Percentiles rank a stretch among this genome's conserved stretches.
Evolutionary conservation across 495 filamentous ascomycete species (phyloP).

Genomic region (Penicillium odoratum): DNA sequence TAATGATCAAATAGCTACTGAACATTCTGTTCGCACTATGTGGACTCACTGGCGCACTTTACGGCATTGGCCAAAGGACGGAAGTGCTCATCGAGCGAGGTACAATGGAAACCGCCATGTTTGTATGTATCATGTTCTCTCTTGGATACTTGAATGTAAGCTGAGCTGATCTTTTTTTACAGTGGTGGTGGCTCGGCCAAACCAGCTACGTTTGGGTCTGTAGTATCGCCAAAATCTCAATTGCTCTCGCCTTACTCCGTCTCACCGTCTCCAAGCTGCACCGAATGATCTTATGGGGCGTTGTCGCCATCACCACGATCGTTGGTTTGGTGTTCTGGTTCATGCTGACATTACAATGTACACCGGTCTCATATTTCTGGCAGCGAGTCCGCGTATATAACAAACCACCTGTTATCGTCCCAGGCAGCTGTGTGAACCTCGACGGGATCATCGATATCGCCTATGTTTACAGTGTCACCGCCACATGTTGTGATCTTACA

Average conservation of each 20-base stretch:
- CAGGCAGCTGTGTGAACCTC: constrained; percentile 35
- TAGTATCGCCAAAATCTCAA: constrained; percentile 34
- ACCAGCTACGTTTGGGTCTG: constrained; percentile 32
- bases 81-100: constrained; percentile 13
- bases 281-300: constrained; percentile 27
- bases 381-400: constrained; percentile 17
- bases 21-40: constrained; percentile 42
- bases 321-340: constrained; percentile 39
- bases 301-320: constrained; percentile 31
- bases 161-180: constrained; percentile 9
- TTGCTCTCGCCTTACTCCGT: constrained; percentile 38
- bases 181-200: constrained; percentile 47
- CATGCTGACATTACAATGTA: constrained; percentile 43
- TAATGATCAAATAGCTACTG: constrained; percentile 13
- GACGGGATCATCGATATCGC: constrained; percentile 35
- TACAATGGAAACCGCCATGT: constrained; percentile 38
- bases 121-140: constrained; percentile 30
- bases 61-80: constrained; percentile 37
- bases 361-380: constrained; percentile 45
- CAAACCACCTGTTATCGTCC: constrained; percentile 6
- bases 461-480: constrained; percentile 45
- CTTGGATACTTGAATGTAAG: no score
- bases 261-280: constrained; percentile 27
- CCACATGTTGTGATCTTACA: constrained; percentile 40
- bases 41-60: constrained; percentile 38